phyloP scores from a whole-genome alignment of 495 filamentous ascomycete species.

The Aspergillus sclerotioniger region DNA sequence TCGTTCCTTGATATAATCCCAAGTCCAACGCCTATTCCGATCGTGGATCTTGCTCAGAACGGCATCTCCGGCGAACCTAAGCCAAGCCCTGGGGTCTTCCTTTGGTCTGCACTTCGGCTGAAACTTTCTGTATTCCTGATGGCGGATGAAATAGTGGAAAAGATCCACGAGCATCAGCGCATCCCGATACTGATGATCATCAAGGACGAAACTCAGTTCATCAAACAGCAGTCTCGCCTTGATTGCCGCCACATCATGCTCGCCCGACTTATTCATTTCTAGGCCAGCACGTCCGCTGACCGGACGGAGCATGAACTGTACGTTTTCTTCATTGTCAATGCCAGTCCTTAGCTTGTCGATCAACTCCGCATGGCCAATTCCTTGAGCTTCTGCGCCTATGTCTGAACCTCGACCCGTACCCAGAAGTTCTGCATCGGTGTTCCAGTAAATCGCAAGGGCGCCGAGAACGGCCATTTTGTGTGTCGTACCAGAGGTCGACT shows the following conservation, averaged over 20 bases:
- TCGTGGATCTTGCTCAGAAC: conserved; percentile 93
- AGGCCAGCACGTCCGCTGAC: conserved; percentile 90
- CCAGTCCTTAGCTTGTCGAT: conserved; percentile 70
- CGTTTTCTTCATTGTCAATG: conserved; percentile 70
- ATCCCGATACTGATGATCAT: conserved; percentile 96
- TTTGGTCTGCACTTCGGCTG: conserved; percentile 84
- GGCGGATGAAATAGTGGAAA: conserved; percentile 96
- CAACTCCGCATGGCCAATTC: conserved; percentile 68
- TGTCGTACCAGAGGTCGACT: conserved; percentile 74
- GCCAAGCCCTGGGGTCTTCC: conserved; percentile 89
- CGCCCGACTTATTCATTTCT: conserved; percentile 88
- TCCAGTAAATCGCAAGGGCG: conserved; percentile 93
- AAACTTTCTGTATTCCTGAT: conserved; percentile 93
- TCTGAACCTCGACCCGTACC: conserved; percentile 66
- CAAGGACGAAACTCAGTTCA: conserved; percentile 91
- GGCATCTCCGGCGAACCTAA: conserved; percentile 83
- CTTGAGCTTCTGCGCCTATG: conserved; percentile 61
- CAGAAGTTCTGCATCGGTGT: conserved; percentile 83
- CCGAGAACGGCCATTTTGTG: conserved; percentile 90
- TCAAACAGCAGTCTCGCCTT: conserved; percentile 91
- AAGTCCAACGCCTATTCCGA: conserved; percentile 83
- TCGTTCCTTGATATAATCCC: conserved; percentile 90
- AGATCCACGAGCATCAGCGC: conserved; percentile 95
- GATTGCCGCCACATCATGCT: conserved; percentile 75
- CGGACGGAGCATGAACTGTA: conserved; percentile 93